These are phyloP conservation scores for Stylonectria norvegica DNA, from an alignment of 2,329 filamentous ascomycete species.

Conservation along the genomic window DNA sequence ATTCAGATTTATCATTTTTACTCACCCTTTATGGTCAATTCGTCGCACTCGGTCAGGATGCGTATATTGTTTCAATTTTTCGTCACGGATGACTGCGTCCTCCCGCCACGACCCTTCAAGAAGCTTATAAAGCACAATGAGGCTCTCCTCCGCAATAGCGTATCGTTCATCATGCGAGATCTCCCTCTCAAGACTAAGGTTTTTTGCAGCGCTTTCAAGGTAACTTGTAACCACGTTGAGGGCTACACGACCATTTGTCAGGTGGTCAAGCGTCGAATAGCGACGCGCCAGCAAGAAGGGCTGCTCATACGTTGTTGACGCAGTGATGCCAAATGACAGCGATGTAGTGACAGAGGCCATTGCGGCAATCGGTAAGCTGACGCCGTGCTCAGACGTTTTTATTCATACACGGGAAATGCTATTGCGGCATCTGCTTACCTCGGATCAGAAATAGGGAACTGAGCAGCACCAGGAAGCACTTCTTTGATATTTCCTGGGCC, in stretches of 20 bases:
- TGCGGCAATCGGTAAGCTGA: background rate
- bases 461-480: slow-evolving; percentile 35
- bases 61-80: slow-evolving; percentile 1
- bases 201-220: background rate
- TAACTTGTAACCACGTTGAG: slow-evolving; percentile 2
- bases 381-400: background rate
- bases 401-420: background rate
- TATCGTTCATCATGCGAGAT: slow-evolving; percentile 11
- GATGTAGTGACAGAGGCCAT: slow-evolving; percentile 7
- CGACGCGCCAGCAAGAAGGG: slow-evolving; percentile 1
- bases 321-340: slow-evolving; percentile 3
- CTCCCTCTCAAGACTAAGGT: slow-evolving; percentile 3
- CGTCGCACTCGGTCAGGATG: background rate
- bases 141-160: slow-evolving; percentile 11
- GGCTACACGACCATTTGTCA: slow-evolving; percentile 1
- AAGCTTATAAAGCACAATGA: slow-evolving; percentile 12
- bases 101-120: slow-evolving; percentile 12
- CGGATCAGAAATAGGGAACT: slow-evolving; percentile 12
- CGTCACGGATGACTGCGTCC: slow-evolving; percentile 8
- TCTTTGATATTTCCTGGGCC: slow-evolving; percentile 12
- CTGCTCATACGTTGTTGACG: slow-evolving; percentile 1
- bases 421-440: background rate
- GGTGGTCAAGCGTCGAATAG: slow-evolving; percentile 5
- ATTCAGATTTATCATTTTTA: background rate
- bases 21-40: slow-evolving; percentile 1